Conservation (phyloP, 169 alveolate genomes). For the Plasmodium billcollinsi region DNA sequence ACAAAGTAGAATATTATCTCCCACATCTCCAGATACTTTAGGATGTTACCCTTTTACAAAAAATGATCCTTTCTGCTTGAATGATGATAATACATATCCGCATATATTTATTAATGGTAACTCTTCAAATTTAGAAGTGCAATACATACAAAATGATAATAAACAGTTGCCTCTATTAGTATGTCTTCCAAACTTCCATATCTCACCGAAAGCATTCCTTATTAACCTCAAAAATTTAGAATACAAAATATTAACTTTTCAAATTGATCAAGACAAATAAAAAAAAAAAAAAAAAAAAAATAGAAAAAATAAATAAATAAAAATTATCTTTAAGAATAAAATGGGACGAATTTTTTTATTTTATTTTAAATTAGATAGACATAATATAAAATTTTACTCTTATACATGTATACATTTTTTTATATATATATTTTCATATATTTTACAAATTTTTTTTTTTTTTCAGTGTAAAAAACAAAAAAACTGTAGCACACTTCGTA, state of each 20-base stretch:
- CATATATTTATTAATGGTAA: constrained; percentile 81
- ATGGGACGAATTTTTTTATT: too few species aligned
- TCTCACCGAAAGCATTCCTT: constrained; percentile 44
- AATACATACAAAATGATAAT: constrained; percentile 14
- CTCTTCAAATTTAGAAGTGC: constrained; percentile 51
- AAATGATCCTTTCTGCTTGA: constrained; percentile 81
- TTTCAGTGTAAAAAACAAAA: too few species aligned
- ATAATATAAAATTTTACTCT: too few species aligned
- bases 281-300: constrained; percentile 7
- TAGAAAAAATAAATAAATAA: too few species aligned
- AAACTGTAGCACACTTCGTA: too few species aligned
- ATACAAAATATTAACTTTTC: constrained; percentile 33
- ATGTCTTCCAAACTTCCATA: constrained; percentile 53
- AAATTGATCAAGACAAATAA: background rate
- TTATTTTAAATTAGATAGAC: too few species aligned
- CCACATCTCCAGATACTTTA: constrained; percentile 84
- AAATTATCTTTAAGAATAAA: too few species aligned
- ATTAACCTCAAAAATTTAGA: constrained; percentile 59
- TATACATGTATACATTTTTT: too few species aligned
- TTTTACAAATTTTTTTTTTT: too few species aligned
- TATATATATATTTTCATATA: too few species aligned
- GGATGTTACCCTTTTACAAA: constrained; percentile 81
- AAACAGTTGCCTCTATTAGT: constrained; percentile 35
- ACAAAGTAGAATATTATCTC: constrained; percentile 80
- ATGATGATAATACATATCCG: constrained; percentile 67